Evolutionary conservation across 352 stramenopile genomes (phyloP).

Genomic region (Phytophthora pseudosyringae): DNA sequence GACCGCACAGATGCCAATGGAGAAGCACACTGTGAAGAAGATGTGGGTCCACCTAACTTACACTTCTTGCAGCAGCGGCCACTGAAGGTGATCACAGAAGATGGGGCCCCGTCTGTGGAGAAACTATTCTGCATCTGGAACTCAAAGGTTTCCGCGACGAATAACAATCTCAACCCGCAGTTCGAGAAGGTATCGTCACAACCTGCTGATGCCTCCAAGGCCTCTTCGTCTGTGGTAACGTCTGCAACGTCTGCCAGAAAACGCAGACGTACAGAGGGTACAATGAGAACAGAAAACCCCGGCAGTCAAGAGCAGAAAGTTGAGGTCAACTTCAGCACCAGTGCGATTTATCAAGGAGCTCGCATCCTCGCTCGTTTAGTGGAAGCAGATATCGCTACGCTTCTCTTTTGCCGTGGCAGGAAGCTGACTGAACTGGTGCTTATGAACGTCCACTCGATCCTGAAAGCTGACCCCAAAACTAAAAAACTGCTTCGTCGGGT

Average conservation of each 20-base stretch:
- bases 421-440: constrained; percentile 95
- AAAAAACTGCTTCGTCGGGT: constrained; percentile 50
- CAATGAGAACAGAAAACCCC: not conserved
- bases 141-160: constrained; percentile 60
- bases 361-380: constrained; percentile 93
- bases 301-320: constrained; percentile 4
- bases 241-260: constrained; percentile 18
- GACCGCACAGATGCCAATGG: not conserved
- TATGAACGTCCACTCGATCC: constrained; percentile 80
- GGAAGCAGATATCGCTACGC: constrained; percentile 87
- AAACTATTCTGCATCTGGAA: constrained; percentile 98
- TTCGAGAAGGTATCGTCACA: not conserved
- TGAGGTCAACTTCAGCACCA: constrained; percentile 40
- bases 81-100: constrained; percentile 84
- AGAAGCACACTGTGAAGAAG: not conserved
- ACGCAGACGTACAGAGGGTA: constrained; percentile 19
- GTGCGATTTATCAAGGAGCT: constrained; percentile 91
- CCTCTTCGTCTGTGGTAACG: not conserved
- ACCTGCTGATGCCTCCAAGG: not conserved
- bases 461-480: constrained; percentile 53
- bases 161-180: not conserved
- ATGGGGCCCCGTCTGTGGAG: constrained; percentile 89
- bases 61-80: constrained; percentile 68
- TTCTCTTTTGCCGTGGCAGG: constrained; percentile 96
- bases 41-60: constrained; percentile 42